phyloP scores from a whole-genome alignment of 2,329 filamentous ascomycete species.

The Thelonectria blattea region DNA sequence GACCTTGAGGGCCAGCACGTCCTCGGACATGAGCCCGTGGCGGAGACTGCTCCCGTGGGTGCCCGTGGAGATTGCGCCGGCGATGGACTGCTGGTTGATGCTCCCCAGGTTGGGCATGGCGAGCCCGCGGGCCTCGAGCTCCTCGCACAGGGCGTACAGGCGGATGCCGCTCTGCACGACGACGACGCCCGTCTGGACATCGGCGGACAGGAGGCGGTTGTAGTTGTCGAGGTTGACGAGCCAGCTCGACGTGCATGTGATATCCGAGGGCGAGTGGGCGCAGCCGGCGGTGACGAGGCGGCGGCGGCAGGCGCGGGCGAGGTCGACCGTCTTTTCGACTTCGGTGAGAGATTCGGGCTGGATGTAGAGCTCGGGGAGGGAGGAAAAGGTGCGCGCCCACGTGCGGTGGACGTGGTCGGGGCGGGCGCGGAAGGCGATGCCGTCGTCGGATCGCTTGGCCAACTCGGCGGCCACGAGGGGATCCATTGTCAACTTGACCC shows the following conservation, averaged over 20 bases:
- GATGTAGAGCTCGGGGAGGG: constrained; percentile 87
- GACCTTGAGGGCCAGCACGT: constrained; percentile 75
- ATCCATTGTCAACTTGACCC: constrained; percentile 41
- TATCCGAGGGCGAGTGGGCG: constrained; percentile 87
- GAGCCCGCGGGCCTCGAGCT: constrained; percentile 76
- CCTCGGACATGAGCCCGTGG: constrained; percentile 85
- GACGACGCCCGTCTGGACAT: constrained; percentile 69
- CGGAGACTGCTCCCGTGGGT: constrained; percentile 88
- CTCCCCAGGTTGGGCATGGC: constrained; percentile 92
- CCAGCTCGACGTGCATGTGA: constrained; percentile 95
- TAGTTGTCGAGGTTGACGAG: constrained; percentile 91
- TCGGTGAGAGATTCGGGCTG: constrained; percentile 80
- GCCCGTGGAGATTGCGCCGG: constrained; percentile 88
- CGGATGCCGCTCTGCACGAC: constrained; percentile 89
- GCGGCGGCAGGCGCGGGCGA: constrained; percentile 81
- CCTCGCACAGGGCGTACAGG: constrained; percentile 73
- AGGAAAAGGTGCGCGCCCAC: constrained; percentile 93
- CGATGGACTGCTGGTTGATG: constrained; percentile 93
- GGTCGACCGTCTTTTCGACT: constrained; percentile 80
- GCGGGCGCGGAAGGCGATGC: constrained; percentile 76
- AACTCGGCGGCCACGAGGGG: constrained; percentile 46
- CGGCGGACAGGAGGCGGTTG: constrained; percentile 72
- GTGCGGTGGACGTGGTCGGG: constrained; percentile 81
- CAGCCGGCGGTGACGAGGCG: constrained; percentile 87
- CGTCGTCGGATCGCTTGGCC: constrained; percentile 38